phyloP scores from a whole-genome alignment of 2,329 filamentous ascomycete species.

The Neofusicoccum laricinum region DNA sequence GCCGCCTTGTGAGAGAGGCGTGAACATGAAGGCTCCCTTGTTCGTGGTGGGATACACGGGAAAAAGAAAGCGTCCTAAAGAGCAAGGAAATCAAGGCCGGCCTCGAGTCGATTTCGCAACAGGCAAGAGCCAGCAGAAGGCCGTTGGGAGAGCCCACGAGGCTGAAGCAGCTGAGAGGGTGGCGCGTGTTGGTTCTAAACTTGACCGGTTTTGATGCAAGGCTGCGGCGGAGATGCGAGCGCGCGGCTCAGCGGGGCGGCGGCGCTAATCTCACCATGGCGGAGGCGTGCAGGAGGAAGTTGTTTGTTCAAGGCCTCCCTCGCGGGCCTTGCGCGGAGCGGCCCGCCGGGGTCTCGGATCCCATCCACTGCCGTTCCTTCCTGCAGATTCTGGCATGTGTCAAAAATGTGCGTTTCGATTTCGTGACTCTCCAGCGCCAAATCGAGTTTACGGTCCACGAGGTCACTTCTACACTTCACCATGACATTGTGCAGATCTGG shows the following conservation, averaged over 20 bases:
- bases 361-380: background rate
- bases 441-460: no score
- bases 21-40: no score
- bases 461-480: no score
- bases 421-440: no score
- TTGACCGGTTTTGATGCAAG: background rate
- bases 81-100: background rate
- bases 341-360: background rate
- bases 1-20: background rate
- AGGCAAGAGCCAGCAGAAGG: no score
- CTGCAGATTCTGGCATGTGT: background rate
- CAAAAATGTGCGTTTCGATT: no score
- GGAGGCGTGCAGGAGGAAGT: background rate
- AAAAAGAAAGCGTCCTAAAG: no score
- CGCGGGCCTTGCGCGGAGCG: background rate
- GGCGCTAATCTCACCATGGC: background rate
- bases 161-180: background rate
- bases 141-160: no score
- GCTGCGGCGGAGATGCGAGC: background rate
- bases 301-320: background rate
- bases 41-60: no score
- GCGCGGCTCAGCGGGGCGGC: background rate
- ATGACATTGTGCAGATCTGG: no score
- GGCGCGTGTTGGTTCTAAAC: background rate
- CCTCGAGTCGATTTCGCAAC: no score